phyloP scores from a whole-genome alignment of 2,329 filamentous ascomycete species.

The Claviceps spartinae region DNA sequence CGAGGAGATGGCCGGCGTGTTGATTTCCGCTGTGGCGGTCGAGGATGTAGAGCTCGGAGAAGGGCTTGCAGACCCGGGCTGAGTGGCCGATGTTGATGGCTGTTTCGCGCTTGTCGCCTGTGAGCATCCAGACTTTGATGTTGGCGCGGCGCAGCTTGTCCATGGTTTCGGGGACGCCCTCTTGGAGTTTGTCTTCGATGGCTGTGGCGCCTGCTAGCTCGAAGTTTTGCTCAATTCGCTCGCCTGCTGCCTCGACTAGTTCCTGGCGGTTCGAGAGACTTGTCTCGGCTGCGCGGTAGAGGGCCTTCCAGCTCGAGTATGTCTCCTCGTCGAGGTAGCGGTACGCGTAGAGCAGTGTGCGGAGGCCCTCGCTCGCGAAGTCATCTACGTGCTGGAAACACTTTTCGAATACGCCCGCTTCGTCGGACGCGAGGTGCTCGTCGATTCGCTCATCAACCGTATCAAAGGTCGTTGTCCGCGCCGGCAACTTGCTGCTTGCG shows the following conservation, averaged over 20 bases:
- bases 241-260: conserved; percentile 66
- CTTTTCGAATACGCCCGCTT: conserved; percentile 58
- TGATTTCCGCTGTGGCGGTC: conserved; percentile 52
- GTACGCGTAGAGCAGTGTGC: conserved; percentile 75
- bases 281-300: conserved; percentile 69
- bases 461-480: conserved; percentile 14
- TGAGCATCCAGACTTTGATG: conserved; percentile 96
- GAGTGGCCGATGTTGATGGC: conserved; percentile 88
- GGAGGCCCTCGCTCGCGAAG: conserved; percentile 76
- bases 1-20: conserved; percentile 32
- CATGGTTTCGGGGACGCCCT: conserved; percentile 81
- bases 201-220: conserved; percentile 79
- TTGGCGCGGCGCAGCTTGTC: conserved; percentile 79
- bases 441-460: conserved; percentile 41
- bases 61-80: conserved; percentile 57
- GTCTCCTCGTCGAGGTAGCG: conserved; percentile 63
- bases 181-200: conserved; percentile 86
- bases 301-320: conserved; percentile 63
- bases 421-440: conserved; percentile 45
- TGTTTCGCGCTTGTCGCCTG: conserved; percentile 84
- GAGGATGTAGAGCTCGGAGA: conserved; percentile 66
- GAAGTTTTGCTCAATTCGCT: conserved; percentile 67
- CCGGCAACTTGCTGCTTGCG: conserved; percentile 11
- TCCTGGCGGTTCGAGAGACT: conserved; percentile 69
- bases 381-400: conserved; percentile 83